Evolutionary conservation across 306 rosid genomes (phyloP), one percentile per base, ranked within the genome.

Genomic region (Sicyos edulis): DNA sequence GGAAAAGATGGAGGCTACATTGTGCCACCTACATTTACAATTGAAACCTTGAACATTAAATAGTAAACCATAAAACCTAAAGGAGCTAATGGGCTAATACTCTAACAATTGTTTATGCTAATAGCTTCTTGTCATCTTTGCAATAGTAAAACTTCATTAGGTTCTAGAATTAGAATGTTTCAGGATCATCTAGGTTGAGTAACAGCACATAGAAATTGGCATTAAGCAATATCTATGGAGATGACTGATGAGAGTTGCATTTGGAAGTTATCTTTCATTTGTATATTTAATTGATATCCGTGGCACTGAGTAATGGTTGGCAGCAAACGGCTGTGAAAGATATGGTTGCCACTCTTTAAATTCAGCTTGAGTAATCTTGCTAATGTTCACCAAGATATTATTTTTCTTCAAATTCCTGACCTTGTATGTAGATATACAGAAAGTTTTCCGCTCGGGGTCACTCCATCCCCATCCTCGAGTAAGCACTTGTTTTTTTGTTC

Each of bases 381-480:
- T 42, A 45, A 66, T 12, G 5, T 44, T 66, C 22, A 70, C 47
- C 45, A 57, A 69, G 14, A 8, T 44, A 34, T 34, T 45, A 19
- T 14, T 13, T 20, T 45, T 34, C 72, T 45, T 0, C 53, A 66
- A 66, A 66, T 66, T 55, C 88, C 77, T 84, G 44, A 83, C 75
- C 83, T 20, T 40, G n/a, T 82, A 57, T 65, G 32, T 80, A 93
- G 98, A 93, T 84, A 90, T 90, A 82, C 97, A 93, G 82, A 93
- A 84, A 79, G 83, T 92, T 80, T 88, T 88, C 78, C 97, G 96
- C 13, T 83, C 90, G 0, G 98, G 97, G 60, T 85, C 89, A 0
- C 86, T 84, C 75, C 95, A 85, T 85, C 97, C 97, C 19, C 96
- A 90, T 15, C 98, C 98, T 64, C 86, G 98, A 84, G 98, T 90